Percentiles rank a stretch among this genome's conserved stretches.
These are phyloP conservation scores for Buxus sempervirens DNA, from an alignment of 164 flowering plant species.

Conservation along the genomic window DNA sequence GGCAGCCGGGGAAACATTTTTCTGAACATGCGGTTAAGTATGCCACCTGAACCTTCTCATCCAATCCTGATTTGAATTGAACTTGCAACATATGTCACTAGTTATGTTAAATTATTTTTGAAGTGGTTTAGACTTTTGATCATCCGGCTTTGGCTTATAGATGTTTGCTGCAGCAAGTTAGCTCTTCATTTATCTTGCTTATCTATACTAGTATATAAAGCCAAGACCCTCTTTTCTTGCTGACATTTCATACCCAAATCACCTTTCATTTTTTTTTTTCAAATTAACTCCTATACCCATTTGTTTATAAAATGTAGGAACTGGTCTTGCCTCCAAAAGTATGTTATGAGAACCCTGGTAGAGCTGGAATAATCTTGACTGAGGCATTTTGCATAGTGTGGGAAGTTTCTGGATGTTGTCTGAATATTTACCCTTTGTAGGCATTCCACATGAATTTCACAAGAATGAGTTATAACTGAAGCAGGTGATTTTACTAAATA, in stretches of 20 bases:
- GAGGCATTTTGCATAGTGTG: background rate
- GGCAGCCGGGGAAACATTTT: slow-evolving; percentile 80
- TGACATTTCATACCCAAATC: too few relatives aligned
- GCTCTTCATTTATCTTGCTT: background rate
- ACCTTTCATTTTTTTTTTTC: too few relatives aligned
- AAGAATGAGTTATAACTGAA: too few relatives aligned
- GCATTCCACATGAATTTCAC: too few relatives aligned
- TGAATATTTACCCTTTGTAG: background rate
- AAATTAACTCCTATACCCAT: too few relatives aligned
- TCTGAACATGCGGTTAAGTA: slow-evolving; percentile 93
- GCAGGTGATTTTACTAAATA: too few relatives aligned
- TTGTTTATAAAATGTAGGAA: too few relatives aligned
- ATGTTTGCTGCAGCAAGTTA: background rate
- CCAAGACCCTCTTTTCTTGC: too few relatives aligned
- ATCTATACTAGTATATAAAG: too few relatives aligned
- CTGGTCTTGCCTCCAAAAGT: too few relatives aligned
- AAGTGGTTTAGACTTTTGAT: background rate
- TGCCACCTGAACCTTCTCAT: slow-evolving; percentile 15
- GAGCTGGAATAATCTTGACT: background rate
- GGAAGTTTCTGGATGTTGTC: background rate
- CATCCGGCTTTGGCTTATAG: background rate
- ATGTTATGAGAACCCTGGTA: background rate
- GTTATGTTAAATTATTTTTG: too few relatives aligned
- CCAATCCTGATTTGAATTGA: background rate
- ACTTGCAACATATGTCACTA: too few relatives aligned